Base-by-base conservation (phyloP, 176 grass and related monocot species). In the Phoenix roebelenii region DNA sequence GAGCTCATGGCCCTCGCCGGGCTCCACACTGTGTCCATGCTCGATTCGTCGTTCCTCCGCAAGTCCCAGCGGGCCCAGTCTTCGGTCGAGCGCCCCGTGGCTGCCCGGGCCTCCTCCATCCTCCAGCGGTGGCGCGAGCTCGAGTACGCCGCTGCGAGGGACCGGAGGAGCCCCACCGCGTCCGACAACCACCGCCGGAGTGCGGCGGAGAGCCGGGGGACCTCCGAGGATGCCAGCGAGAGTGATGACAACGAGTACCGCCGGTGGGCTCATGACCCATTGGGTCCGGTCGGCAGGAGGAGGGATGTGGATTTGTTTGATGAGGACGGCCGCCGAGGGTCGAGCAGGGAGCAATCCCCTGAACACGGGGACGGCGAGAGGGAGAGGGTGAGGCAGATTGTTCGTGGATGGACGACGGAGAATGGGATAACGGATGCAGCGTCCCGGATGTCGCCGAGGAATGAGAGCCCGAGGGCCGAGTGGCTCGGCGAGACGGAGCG, bases 381-480 rank as follows among this genome's bases (percentile, higher is more conserved):
- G 72, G 79, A 68, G 55, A 77, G 85, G 17, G 90, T 95, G 22
- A 68, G 86, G 57, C 77, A 79, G 74, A 95, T 90, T 61, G 83
- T 88, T 39, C 76, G 86, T 23, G 86, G 84, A 54, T 89, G 82
- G 85, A 72, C 69, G n/a, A 60, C 61, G 0, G 35, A 67, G 58
- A 66, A 24, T 0, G 73, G 35, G 3, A 49, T 68, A 3, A 19
- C 22, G 4, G 68, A 50, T 23, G 39, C 4, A 17, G 56, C 60
- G 3, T 12, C 72, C 14, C 66, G 23, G 3, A 58, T 69, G 2
- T 24, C 74, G 7, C 20, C 65, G 15, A 39, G 32, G 32, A 9
- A 1, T 39, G 32, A 39, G 32, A 39, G 32, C 32, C 32, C 32
- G 32, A 63, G 57, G 39, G 57, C 4, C 49, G 51, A 83, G 64